phyloP scores from a whole-genome alignment of 805 yeast genomes.

The Wickerhamomyces bisporus region DNA sequence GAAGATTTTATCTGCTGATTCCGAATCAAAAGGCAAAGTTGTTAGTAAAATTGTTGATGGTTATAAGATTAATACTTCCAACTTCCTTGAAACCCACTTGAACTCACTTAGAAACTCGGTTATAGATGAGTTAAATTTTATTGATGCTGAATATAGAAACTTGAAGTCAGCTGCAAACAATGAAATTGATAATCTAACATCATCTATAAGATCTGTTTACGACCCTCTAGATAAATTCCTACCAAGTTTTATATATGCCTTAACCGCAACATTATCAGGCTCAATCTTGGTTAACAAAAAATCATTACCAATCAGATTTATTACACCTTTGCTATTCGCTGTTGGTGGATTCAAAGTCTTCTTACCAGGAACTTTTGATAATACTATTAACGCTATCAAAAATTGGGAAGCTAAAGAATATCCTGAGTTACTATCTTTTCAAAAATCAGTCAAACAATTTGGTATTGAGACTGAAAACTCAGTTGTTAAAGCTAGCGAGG shows the following conservation, averaged over 20 bases:
- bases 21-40: slow-evolving; percentile 7
- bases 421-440: slow-evolving; percentile 31
- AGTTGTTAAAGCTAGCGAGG: slow-evolving; percentile 1
- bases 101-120: slow-evolving; percentile 11
- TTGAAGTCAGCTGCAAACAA: slow-evolving; percentile 20
- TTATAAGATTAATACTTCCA: slow-evolving; percentile 21
- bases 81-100: slow-evolving; percentile 17
- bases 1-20: not conserved
- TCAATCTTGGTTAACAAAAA: slow-evolving; percentile 47
- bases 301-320: slow-evolving; percentile 43
- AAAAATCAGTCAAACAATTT: slow-evolving; percentile 18
- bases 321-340: slow-evolving; percentile 48
- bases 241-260: slow-evolving; percentile 48
- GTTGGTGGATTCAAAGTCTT: slow-evolving; percentile 35
- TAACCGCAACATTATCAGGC: slow-evolving; percentile 52
- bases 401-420: slow-evolving; percentile 29
- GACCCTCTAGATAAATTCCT: slow-evolving; percentile 29
- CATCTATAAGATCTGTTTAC: slow-evolving; percentile 17
- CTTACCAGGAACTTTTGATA: slow-evolving; percentile 46
- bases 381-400: slow-evolving; percentile 24
- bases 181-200: slow-evolving; percentile 18
- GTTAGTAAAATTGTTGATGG: slow-evolving; percentile 19
- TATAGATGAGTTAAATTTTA: slow-evolving; percentile 13
- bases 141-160: slow-evolving; percentile 22
- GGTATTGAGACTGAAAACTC: slow-evolving; percentile 15